Evolutionary conservation across 129 eudicot genomes (phyloP), one percentile per base, ranked within the genome.

Genomic region (Pseudognaphalium luteoalbum): DNA sequence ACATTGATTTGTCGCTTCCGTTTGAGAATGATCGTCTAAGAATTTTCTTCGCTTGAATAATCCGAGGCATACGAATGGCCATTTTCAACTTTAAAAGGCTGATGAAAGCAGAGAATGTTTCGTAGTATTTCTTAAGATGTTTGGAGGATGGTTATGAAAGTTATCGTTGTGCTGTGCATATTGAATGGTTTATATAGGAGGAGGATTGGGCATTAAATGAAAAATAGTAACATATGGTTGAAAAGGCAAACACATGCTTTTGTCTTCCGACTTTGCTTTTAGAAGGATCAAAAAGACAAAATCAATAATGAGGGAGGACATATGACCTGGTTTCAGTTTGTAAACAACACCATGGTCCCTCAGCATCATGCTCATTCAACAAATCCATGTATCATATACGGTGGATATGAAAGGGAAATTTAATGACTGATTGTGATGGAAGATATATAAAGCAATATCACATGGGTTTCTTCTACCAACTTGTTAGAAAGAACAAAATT

Each of bases 11-110:
- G 29, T 0, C 39, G 5, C 41, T 52, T 41, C 68, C 77, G 21
- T 73, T 73, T 73, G 68, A 73, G 9, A 58, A 54, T 0, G 72
- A 76, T 54, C 64, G 58, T 57, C 44, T 51, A 14, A 81, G 51
- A 30, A 62, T 62, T 52, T 81, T 28, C 37, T 76, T 76, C 6
- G 65, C 80, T 52, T 76, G 42, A 16, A 64, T 32, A 20, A 76
- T 76, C 9, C 37, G 72, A 47, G 58, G 74, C 58, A 67, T 20
- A 15, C 33, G 75, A 35, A 77, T 77, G 28, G 68, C 81, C 81
- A 77, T 68, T 72, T 21, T 72, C 16, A 4, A 44, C 52, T 44
- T 44, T 11, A 44, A 3, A 44, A 44, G 52, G 4, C 1, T 14
- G 52, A 12, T 44, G 52, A 44, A 44, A 44, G 52, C 17, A 44